phyloP scores from a whole-genome alignment of 2,329 filamentous ascomycete species.

The Pseudocercospora ulei region DNA sequence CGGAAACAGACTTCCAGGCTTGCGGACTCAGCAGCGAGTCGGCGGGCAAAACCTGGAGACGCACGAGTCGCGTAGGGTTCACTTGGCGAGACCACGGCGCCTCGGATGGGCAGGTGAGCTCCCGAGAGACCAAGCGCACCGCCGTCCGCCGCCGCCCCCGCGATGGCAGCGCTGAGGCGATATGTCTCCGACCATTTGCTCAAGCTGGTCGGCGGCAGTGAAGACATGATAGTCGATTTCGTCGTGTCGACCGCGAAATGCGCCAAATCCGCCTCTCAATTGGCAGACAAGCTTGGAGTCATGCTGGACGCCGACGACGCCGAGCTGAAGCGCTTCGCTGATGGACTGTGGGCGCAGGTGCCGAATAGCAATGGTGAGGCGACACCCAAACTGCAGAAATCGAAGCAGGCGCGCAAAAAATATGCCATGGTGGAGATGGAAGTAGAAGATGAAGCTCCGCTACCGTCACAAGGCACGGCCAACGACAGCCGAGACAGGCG shows the following conservation, averaged over 20 bases:
- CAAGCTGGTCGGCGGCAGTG: conserved; percentile 47
- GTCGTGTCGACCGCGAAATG: conserved; percentile 47
- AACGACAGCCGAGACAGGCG: conserved; percentile 31
- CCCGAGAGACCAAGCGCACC: no score
- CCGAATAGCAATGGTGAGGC: conserved; percentile 24
- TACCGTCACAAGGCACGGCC: conserved; percentile 20
- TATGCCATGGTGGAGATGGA: conserved; percentile 49
- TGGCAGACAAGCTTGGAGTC: conserved; percentile 45
- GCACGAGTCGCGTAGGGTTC: not conserved
- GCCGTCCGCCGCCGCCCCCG: not conserved
- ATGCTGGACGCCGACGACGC: conserved; percentile 45
- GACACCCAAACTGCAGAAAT: conserved; percentile 20
- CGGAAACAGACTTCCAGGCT: conserved; percentile 3
- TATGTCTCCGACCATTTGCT: conserved; percentile 44
- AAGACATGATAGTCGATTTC: conserved; percentile 49
- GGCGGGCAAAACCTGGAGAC: not conserved
- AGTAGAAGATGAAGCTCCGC: conserved; percentile 36
- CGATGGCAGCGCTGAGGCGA: conserved; percentile 31
- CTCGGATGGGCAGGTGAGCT: no score
- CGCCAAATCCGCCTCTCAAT: conserved; percentile 41
- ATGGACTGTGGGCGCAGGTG: conserved; percentile 39
- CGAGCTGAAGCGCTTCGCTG: conserved; percentile 43
- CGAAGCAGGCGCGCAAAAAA: conserved; percentile 39
- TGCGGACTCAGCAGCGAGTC: not conserved
- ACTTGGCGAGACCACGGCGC: no score